A percentile compares a stretch with the other conserved stretches of the same genome.
Evolutionary conservation across 1,284 basidiomycete genomes (phyloP).

Genomic region (Macrocybe sp.): DNA sequence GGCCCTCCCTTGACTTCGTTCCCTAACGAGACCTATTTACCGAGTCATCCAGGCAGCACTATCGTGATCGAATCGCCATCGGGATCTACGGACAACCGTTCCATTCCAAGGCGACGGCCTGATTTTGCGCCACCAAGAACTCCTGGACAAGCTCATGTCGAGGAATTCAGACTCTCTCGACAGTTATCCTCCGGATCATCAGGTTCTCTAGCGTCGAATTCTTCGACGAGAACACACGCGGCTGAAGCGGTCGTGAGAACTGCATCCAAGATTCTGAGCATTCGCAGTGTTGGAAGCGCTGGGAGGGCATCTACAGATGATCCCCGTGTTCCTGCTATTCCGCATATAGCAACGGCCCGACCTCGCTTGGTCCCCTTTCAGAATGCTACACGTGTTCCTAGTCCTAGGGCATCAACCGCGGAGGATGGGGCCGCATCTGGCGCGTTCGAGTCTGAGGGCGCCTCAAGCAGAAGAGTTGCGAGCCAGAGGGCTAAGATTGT

Average conservation of each 20-base stretch:
- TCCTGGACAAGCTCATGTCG: conserved; percentile 36
- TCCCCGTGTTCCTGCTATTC: conserved; percentile 23
- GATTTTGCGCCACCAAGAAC: conserved; percentile 56
- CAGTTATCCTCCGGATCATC: conserved; percentile 30
- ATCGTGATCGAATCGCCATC: conserved; percentile 54
- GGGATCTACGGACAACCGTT: conserved; percentile 54
- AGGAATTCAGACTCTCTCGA: conserved; percentile 23
- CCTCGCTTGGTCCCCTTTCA: conserved; percentile 74
- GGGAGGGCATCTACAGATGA: conserved; percentile 29
- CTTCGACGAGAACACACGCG: conserved; percentile 32
- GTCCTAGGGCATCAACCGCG: conserved; percentile 33
- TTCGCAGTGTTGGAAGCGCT: conserved; percentile 35
- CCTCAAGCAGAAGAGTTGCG: conserved; percentile 38
- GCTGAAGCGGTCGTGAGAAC: conserved; percentile 44
- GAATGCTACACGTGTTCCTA: conserved; percentile 60
- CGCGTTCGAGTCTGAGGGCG: neutral
- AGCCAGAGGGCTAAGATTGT: conserved; percentile 66
- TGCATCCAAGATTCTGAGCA: conserved; percentile 42
- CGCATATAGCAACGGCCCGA: conserved; percentile 24
- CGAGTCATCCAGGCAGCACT: conserved; percentile 41
- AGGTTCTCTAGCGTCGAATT: conserved; percentile 27
- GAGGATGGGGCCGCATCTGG: neutral
- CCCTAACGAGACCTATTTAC: conserved; percentile 30
- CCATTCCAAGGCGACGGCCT: conserved; percentile 59
- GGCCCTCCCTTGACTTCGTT: conserved; percentile 31